Base-by-base conservation (phyloP, 2,329 filamentous ascomycete genomes). In the Tricladium varicosporioides region DNA sequence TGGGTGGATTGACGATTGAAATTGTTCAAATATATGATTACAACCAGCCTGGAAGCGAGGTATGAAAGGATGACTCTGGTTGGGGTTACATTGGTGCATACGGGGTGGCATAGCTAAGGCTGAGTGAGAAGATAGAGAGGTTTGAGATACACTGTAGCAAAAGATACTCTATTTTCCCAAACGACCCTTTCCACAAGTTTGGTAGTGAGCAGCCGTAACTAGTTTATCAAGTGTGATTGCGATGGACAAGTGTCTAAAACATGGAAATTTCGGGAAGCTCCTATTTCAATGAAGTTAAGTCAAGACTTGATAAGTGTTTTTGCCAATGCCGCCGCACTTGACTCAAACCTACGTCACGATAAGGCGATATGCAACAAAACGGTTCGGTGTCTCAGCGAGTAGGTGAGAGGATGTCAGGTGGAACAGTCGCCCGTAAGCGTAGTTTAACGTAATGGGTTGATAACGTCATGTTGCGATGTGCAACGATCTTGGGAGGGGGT, bases 11-110 rank as follows among this genome's bases (percentile, higher is more conserved):
- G 47, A 59, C 33, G 57, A 58, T 56, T 43, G 56, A 63, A 62
- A 65, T 63, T 62, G 59, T 57, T 53, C 51, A 63, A 54, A 63
- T 65, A 60, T 57, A 65, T 59, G 59, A 63, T 52, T 59, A 65
- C 48, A 61, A 61, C 61, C 60, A 62, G 63, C 63, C 63, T 62
- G 63, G 63, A 57, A 59, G 61, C 63, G 60, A 63, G 61, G 61
- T 65, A 65, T 61, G 61, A 61, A 61, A 47, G 56, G 58, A 62
- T 60, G 59, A 63, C 52, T 46, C 15, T 46, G 43, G 43, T 22
- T 46, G n/a, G n/a, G 43, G 43, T 22, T 46, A 46, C 43, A 46
- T 46, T 46, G n/a, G 22, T 48, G 47, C 19, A 48, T 48, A 15
- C 10, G 22, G 11, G 13, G 14, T 9, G 7, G 47, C 18, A 31